Conservation (phyloP, 108 stramenopile species). For the Phaeodactylum tricornutum region DNA sequence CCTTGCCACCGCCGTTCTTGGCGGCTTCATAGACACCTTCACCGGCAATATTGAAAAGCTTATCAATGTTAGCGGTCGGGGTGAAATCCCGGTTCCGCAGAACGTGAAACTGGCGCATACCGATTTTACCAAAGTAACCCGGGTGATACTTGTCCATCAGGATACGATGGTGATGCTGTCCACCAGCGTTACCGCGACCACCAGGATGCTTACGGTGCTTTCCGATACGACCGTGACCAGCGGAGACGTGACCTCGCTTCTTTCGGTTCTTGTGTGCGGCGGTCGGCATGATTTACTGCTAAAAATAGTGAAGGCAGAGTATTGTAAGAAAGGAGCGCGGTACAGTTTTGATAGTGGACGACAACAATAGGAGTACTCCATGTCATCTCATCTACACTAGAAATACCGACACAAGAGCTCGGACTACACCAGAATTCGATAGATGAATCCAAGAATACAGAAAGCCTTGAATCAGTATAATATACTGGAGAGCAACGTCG, state of each 20-base stretch:
- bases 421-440: too few relatives aligned
- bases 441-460: too few relatives aligned
- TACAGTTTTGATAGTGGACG: too few relatives aligned
- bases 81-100: constrained; percentile 89
- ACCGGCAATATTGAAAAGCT: constrained; percentile 94
- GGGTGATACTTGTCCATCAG: constrained; percentile 99
- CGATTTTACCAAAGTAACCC: constrained; percentile 99
- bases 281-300: constrained; percentile 78
- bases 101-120: constrained; percentile 98
- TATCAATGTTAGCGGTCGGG: constrained; percentile 96
- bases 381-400: too few relatives aligned
- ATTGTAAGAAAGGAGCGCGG: too few relatives aligned
- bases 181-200: constrained; percentile 99
- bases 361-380: too few relatives aligned
- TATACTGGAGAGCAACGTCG: too few relatives aligned
- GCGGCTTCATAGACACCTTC: constrained; percentile 95
- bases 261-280: constrained; percentile 92
- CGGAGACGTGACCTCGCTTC: constrained; percentile 98
- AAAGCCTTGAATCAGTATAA: too few relatives aligned
- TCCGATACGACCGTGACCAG: constrained; percentile 98
- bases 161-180: constrained; percentile 99
- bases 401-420: too few relatives aligned
- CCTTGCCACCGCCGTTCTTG: constrained; percentile 91
- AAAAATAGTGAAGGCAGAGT: not conserved
- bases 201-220: constrained; percentile 99